Base-by-base conservation (phyloP, 805 yeast species). In the Isabelozyma gotoi region DNA sequence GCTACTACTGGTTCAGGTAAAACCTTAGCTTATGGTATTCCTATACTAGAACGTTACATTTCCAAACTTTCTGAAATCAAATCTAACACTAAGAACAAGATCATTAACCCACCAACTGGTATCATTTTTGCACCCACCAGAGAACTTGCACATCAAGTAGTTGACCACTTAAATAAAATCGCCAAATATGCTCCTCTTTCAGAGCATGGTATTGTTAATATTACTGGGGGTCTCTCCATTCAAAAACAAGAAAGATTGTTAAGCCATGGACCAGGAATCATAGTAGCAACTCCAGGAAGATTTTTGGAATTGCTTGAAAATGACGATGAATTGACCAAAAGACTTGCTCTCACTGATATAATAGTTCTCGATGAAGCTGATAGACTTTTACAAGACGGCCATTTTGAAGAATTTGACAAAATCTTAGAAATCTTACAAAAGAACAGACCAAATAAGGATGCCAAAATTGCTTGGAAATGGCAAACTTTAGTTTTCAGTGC, bases 1-100 rank as follows among this genome's bases (percentile, higher is more conserved):
- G 99, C 99, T 12, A 85, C 94, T 8, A 94, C 99, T 1, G 99
- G 99, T 62, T 88, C 96, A 1, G 99, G 99, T 74, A 94, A 94
- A 61, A 94, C 99, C 0, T 71, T 91, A 45, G 99, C 99, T 0
- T 94, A 88, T 62, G 97, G 97, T 37, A 80, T 94, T 19, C 97
- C 99, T 7, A 84, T 95, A 20, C 63, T 94, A 47, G 96, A 92
- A 57, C 78, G 74, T 46, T 77, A 79, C 45, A 53, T 81, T 15
- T 44, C 52, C 12, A 61, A 63, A 7, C 40, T 55, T 24, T 48
- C 46, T 4, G 39, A 42, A 19, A 46, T 54, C 32, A 49, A 54
- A 40, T 42, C 46, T 10, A 50, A 52, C 29, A 40, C 39, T 4
- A 39, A 51, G 7, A 52, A 59, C 4, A 60, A 57, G 17, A 51